A percentile compares a stretch with the other conserved stretches of the same genome.
Conservation (phyloP, 75 land plant genomes). For the Pinus tabuliformis region DNA sequence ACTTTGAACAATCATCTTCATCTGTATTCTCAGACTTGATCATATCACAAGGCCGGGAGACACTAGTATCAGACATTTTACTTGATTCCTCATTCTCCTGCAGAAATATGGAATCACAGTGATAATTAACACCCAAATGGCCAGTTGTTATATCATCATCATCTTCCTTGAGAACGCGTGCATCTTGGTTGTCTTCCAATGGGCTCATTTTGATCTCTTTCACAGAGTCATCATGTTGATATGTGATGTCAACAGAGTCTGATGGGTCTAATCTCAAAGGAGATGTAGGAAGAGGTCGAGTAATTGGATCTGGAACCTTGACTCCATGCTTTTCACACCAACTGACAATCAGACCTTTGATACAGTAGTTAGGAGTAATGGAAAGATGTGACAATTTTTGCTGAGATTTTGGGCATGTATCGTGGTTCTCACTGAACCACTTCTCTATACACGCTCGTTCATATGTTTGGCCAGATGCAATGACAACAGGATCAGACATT, state of each 20-base stretch:
- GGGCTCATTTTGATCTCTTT: slow-evolving; percentile 6
- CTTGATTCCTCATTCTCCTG: background rate
- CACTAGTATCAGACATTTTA: background rate
- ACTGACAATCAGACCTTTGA: slow-evolving; percentile 67
- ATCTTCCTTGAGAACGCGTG: slow-evolving; percentile 3
- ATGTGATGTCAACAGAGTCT: background rate
- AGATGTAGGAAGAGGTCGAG: slow-evolving; percentile 18
- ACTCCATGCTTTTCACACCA: slow-evolving; percentile 69
- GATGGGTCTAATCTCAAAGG: background rate
- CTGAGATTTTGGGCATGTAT: slow-evolving; percentile 77
- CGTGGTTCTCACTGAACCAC: slow-evolving; percentile 88
- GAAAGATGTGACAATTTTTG: slow-evolving; percentile 48
- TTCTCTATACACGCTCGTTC: slow-evolving; percentile 80
- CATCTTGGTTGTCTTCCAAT: background rate
- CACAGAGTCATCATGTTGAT: slow-evolving; percentile 3
- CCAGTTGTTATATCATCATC: slow-evolving; percentile 10
- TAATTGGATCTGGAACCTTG: slow-evolving; percentile 32
- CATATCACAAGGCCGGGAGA: slow-evolving; percentile 11
- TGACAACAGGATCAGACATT: slow-evolving; percentile 94
- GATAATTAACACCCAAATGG: slow-evolving; percentile 17
- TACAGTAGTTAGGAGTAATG: slow-evolving; percentile 64
- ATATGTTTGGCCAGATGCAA: slow-evolving; percentile 91
- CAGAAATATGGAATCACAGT: slow-evolving; percentile 16
- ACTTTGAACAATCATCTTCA: slow-evolving; percentile 9
- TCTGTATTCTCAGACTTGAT: slow-evolving; percentile 5